Base-by-base conservation (phyloP, 176 grass and related monocot genomes). In the Juncus inflexus region DNA sequence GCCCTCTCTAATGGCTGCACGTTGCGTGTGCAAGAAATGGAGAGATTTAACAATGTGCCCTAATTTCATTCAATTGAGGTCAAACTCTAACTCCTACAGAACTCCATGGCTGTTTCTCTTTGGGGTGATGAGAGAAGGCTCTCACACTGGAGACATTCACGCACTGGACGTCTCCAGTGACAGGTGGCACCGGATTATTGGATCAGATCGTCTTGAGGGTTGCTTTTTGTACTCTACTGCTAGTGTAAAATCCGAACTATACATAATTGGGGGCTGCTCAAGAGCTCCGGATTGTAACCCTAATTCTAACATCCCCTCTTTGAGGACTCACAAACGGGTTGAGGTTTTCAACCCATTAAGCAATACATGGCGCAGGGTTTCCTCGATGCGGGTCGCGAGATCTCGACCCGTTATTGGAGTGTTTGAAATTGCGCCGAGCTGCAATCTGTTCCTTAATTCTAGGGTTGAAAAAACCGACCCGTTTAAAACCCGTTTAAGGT, bases 1-100 rank as follows among this genome's bases (percentile, higher is more conserved):
- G 36, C 50, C 84, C 7, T 83, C 84, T 69, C 66, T 96, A 72
- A 79, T 91, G 35, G 74, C 82, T 5, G 69, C 84, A 37, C 87
- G 92, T 3, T 91, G 92, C 58, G 92, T 79, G 15, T 96, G 92
- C 84, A 67, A 69, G 55, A 90, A 86, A n/a, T 96, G 92, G 92
- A 78, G 79, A 69, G 71, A 77, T 54, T 65, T 96, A 65, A 89
- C 92, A 6, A 60, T 62, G n/a, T 51, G 84, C 2, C 79, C 64
- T 13, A 84, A 86, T 62, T 90, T 96, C 77, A 67, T 77, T 41
- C 82, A 81, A 49, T 51, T 79, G 52, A 81, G 87, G 50, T 70
- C 68, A 0, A 52, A 83, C 65, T 63, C 67, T 9, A 1, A 9
- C 9, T 56, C 57, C 35, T 16, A 70, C 41, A 61, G 53, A 19